Evolutionary conservation across 2,329 filamentous ascomycete genomes (phyloP).

Genomic region (Ophiostoma triangulosporum): DNA sequence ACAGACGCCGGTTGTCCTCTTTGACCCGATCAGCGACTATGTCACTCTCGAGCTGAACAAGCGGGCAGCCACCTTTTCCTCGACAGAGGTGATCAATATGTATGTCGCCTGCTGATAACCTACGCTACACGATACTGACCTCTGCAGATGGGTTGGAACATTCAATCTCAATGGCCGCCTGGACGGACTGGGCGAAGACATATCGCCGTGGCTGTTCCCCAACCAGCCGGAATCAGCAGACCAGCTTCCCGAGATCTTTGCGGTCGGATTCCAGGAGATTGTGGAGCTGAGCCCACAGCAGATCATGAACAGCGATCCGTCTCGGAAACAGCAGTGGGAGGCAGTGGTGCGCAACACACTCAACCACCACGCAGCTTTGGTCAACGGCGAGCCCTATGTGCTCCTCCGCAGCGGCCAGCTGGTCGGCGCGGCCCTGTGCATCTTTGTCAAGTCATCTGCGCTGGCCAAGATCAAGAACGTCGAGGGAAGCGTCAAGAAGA

Average conservation of each 20-base stretch:
- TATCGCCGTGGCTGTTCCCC: constrained; percentile 77
- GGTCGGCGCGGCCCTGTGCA: constrained; percentile 81
- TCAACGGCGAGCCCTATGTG: constrained; percentile 68
- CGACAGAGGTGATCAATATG: constrained; percentile 59
- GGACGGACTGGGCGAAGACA: constrained; percentile 61
- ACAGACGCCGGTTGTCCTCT: constrained; percentile 71
- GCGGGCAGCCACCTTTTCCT: constrained; percentile 59
- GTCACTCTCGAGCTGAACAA: constrained; percentile 65
- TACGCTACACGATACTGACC: not conserved
- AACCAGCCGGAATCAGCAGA: constrained; percentile 31
- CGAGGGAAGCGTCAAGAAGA: constrained; percentile 89
- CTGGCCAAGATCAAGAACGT: constrained; percentile 86
- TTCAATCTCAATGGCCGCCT: constrained; percentile 92
- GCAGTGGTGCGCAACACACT: constrained; percentile 62
- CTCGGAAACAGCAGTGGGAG: constrained; percentile 77
- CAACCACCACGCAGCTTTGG: constrained; percentile 53
- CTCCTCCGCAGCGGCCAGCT: constrained; percentile 83
- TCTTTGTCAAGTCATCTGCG: constrained; percentile 72
- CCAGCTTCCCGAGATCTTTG: constrained; percentile 69
- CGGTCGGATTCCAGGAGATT: constrained; percentile 92
- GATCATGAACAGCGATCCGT: constrained; percentile 96
- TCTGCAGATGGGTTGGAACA: constrained; percentile 54
- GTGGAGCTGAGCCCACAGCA: constrained; percentile 96
- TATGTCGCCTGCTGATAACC: constrained; percentile 24
- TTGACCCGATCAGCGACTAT: constrained; percentile 88